Percentiles rank a stretch among this genome's conserved stretches.
Evolutionary conservation across 306 rosid species (phyloP).

Genomic region (Pueraria montana): DNA sequence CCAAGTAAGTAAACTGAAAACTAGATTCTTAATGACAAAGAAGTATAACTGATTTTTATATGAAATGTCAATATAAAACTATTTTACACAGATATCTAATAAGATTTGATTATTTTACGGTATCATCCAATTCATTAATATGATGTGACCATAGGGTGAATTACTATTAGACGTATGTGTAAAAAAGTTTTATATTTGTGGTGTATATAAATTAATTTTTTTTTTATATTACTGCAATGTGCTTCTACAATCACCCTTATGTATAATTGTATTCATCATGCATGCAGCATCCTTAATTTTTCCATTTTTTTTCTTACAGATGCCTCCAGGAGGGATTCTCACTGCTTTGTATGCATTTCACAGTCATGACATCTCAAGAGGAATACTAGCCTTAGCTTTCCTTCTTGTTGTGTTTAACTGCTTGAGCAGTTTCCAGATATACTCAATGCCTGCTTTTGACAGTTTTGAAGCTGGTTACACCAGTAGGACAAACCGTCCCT

Average conservation of each 20-base stretch:
- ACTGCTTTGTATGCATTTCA: slow-evolving; percentile 90
- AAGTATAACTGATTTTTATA: neutral
- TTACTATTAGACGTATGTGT: neutral
- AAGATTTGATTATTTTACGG: neutral
- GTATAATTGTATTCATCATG: neutral
- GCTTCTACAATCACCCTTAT: neutral
- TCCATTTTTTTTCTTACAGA: slow-evolving; percentile 56
- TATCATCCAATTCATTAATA: neutral
- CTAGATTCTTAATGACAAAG: neutral
- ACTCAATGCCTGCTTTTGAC: slow-evolving; percentile 99
- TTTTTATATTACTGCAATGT: neutral
- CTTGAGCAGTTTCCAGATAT: slow-evolving; percentile 96
- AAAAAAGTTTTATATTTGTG: neutral
- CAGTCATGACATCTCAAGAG: slow-evolving; percentile 86
- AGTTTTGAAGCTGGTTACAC: slow-evolving; percentile 99
- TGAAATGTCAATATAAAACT: neutral
- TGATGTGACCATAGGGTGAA: neutral
- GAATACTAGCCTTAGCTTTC: slow-evolving; percentile 85
- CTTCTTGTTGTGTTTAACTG: slow-evolving; percentile 96
- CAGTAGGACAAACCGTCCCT: slow-evolving; percentile 94
- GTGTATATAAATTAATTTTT: no score
- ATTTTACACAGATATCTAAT: neutral
- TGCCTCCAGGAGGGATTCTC: slow-evolving; percentile 95
- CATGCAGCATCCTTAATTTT: neutral
- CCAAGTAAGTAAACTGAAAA: slow-evolving; percentile 69